A percentile compares a stretch with the other conserved stretches of the same genome.
Evolutionary conservation across 2,329 filamentous ascomycete species (phyloP).

Genomic region (Aspergillus sp.): DNA sequence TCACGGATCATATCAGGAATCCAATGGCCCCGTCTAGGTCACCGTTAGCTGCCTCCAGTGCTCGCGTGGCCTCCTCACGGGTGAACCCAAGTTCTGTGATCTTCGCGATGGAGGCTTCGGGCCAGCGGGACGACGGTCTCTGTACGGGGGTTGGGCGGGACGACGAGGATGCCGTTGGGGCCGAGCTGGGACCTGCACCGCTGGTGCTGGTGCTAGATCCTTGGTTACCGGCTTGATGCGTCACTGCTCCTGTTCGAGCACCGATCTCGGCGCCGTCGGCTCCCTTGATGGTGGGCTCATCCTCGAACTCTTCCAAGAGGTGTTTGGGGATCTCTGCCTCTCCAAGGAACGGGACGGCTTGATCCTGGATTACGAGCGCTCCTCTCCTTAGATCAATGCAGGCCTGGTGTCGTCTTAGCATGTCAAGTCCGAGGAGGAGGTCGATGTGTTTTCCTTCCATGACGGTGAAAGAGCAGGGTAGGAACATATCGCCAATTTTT

Average conservation of each 20-base stretch:
- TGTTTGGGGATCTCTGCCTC: conserved; percentile 93
- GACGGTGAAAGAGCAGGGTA: conserved; percentile 95
- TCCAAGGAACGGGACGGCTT: conserved; percentile 84
- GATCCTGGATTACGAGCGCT: conserved; percentile 81
- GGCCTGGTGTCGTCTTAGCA: conserved; percentile 94
- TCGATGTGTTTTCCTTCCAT: conserved; percentile 99
- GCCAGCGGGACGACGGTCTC: conserved; percentile 39
- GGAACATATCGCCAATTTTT: conserved; percentile 81
- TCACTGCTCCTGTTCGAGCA: conserved; percentile 70
- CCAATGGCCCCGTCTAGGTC: conserved; percentile 87
- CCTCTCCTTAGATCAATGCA: conserved; percentile 84
- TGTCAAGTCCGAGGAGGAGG: conserved; percentile 87
- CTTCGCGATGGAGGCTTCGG: conserved; percentile 69
- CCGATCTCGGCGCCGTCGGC: conserved; percentile 89
- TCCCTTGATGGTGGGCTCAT: conserved; percentile 81
- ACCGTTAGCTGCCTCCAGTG: conserved; percentile 77
- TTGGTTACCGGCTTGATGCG: conserved; percentile 33
- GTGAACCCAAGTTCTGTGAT: conserved; percentile 77
- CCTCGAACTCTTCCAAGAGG: conserved; percentile 66
- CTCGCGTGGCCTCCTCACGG: conserved; percentile 72
- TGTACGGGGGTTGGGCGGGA: conserved; percentile 26
- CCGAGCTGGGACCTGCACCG: conserved; percentile 12
- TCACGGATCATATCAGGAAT: conserved; percentile 59
- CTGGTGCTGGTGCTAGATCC: conserved; percentile 8
- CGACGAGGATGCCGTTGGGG: conserved; percentile 18